phyloP scores from a whole-genome alignment of 164 flowering plant genomes.

The Warburgia ugandensis region DNA sequence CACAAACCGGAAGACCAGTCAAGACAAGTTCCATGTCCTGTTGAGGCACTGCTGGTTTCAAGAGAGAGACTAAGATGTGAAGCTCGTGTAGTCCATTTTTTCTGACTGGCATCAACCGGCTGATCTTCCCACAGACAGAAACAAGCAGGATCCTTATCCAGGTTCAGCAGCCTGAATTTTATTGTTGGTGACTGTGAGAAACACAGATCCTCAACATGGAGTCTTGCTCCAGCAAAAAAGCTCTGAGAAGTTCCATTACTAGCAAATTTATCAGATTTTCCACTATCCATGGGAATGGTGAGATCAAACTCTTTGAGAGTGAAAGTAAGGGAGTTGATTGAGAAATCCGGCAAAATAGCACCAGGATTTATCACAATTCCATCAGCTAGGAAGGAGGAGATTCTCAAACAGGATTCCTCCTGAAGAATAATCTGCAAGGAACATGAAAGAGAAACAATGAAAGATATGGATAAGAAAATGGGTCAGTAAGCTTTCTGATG shows the following conservation, averaged over 20 bases:
- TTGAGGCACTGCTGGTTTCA: constrained; percentile 34
- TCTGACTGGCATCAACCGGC: constrained; percentile 89
- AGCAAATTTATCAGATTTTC: constrained; percentile 15
- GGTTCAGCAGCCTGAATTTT: constrained; percentile 52
- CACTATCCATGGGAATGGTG: constrained; percentile 51
- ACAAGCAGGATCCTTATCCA: constrained; percentile 97
- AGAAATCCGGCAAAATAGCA: constrained; percentile 72
- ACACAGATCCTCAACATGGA: constrained; percentile 62
- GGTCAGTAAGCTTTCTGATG: background rate
- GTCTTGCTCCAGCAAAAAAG: constrained; percentile 79
- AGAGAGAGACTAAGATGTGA: constrained; percentile 64
- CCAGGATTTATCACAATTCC: constrained; percentile 80
- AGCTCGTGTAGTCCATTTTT: constrained; percentile 62
- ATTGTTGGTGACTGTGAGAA: constrained; percentile 59
- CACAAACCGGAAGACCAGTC: constrained; percentile 39
- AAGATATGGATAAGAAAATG: background rate
- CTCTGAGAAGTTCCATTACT: constrained; percentile 17
- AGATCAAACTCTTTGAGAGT: constrained; percentile 66
- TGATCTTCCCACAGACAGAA: constrained; percentile 88
- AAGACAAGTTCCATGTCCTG: constrained; percentile 20
- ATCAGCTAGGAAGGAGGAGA: constrained; percentile 83
- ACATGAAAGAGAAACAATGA: constrained; percentile 2
- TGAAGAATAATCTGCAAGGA: constrained; percentile 72
- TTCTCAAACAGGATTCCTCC: constrained; percentile 92
- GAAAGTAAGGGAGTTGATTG: constrained; percentile 60